Base-by-base conservation (phyloP, 2,329 filamentous ascomycete species). In the Aspergillus nomiae region DNA sequence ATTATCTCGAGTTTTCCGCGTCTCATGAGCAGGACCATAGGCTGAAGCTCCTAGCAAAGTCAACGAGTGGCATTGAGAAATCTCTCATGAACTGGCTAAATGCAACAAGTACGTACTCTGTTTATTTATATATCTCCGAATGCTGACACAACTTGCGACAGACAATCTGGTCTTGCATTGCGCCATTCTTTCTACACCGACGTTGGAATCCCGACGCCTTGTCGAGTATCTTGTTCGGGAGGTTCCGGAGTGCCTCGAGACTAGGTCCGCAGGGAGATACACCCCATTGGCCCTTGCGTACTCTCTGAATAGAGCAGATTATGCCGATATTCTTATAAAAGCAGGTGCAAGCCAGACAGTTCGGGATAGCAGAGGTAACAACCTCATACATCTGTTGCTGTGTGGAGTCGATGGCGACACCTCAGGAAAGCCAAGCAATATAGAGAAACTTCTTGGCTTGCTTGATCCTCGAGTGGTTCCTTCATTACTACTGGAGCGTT, bases 241-340 rank as follows among this genome's bases (percentile, higher is more conserved):
- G 12, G 83, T 84, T 61, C 91, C 91, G 0, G 80, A 85, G 2
- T 83, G 83, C 1, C 70, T 96, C 1, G 86, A 92, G 61, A 81
- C 84, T 56, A 91, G 87, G 70, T 75, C 72, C 1, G 36, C 56
- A 2, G 64, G 64, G 21, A 76, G 74, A 21, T 68, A 73, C 1
- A 94, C 91, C 0, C 91, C 92, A 1, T 81, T 96, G 1, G 84
- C 88, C 61, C 74, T 92, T 11, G 91, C 92, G 1, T 89, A 88
- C 65, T 77, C 81, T 2, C 77, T 86, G 3, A 73, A 69, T 38
- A 69, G 69, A 7, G 41, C 65, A 10, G 66, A 62, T 19, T 74
- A 70, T 36, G 76, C 85, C 19, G 85, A 86, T 69, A 80, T 87
- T 0, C 82, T 96, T 41, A 82, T 94, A 57, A 80, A 84, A 1